Conservation (phyloP, 257 asterid genomes). For the Forsythia viridissima region DNA sequence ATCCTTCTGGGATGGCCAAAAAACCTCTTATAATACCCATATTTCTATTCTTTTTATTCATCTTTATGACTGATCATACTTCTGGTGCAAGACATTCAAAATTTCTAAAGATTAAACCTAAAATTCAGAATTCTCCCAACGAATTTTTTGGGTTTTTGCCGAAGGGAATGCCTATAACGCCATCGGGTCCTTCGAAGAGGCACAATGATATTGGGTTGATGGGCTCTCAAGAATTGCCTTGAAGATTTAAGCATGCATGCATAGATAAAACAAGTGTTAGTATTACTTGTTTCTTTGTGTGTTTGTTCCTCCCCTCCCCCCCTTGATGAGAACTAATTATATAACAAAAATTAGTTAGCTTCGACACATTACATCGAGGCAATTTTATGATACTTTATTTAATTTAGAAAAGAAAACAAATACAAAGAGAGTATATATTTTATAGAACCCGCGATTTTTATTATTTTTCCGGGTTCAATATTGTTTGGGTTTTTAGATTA, state of each 20-base stretch:
- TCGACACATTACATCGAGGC: neutral
- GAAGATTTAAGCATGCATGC: slow-evolving; percentile 19
- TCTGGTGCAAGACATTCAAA: slow-evolving; percentile 52
- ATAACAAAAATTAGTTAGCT: neutral
- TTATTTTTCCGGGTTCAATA: too few relatives aligned
- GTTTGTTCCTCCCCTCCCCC: neutral
- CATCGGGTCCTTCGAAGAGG: slow-evolving; percentile 69
- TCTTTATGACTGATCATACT: slow-evolving; percentile 29
- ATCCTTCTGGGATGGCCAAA: slow-evolving; percentile 31
- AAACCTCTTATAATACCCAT: slow-evolving; percentile 19
- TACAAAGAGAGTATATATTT: too few relatives aligned
- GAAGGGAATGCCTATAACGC: slow-evolving; percentile 74
- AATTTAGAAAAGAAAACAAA: too few relatives aligned
- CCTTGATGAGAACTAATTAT: neutral
- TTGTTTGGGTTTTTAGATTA: neutral
- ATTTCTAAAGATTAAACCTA: slow-evolving; percentile 42
- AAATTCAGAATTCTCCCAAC: slow-evolving; percentile 10
- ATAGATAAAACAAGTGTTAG: neutral
- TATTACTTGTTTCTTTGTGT: neutral
- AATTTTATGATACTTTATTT: neutral
- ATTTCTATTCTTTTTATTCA: slow-evolving; percentile 29
- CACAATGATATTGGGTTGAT: slow-evolving; percentile 58
- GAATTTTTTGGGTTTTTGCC: slow-evolving; percentile 59
- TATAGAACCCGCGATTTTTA: neutral
- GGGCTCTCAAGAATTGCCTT: slow-evolving; percentile 23